These are phyloP conservation scores for Datisca glomerata DNA, from an alignment of 306 rosid genomes.

Conservation along the genomic window DNA sequence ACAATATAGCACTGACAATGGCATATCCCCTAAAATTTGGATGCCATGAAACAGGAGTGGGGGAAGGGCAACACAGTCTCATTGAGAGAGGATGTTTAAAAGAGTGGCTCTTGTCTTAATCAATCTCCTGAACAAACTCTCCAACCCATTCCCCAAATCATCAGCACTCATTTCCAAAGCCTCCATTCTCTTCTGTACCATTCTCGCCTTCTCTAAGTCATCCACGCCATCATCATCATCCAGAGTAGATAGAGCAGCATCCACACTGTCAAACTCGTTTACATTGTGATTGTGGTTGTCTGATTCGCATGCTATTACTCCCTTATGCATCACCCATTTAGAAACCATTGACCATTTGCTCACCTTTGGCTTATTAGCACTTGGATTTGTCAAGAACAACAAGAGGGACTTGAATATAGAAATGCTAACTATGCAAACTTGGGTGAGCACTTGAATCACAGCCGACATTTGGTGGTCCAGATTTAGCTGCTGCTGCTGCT, in stretches of 20 bases:
- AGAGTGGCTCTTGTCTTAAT: constrained; percentile 36
- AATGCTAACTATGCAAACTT: constrained; percentile 20
- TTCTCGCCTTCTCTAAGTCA: constrained; percentile 17
- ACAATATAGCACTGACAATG: not conserved
- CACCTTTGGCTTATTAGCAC: constrained; percentile 23
- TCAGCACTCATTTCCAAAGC: constrained; percentile 28
- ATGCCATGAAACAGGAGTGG: constrained; percentile 4
- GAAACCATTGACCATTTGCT: constrained; percentile 27
- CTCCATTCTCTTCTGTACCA: constrained; percentile 18
- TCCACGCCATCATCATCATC: constrained; percentile 9
- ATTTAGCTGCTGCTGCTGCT: too few relatives aligned
- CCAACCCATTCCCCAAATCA: constrained; percentile 28
- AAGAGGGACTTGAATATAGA: constrained; percentile 29
- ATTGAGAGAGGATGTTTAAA: constrained; percentile 33
- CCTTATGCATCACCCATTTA: constrained; percentile 28
- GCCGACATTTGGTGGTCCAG: constrained; percentile 20
- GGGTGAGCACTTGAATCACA: constrained; percentile 20
- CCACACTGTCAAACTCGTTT: constrained; percentile 30
- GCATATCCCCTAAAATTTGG: constrained; percentile 9
- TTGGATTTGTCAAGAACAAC: constrained; percentile 14
- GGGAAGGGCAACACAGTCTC: constrained; percentile 1
- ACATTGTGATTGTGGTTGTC: constrained; percentile 5
- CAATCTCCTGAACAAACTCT: constrained; percentile 28
- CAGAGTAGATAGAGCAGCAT: constrained; percentile 19
- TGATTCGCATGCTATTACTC: constrained; percentile 19